phyloP scores from a whole-genome alignment of 208 protist species.

The Acanthamoeba lugdunensis region DNA sequence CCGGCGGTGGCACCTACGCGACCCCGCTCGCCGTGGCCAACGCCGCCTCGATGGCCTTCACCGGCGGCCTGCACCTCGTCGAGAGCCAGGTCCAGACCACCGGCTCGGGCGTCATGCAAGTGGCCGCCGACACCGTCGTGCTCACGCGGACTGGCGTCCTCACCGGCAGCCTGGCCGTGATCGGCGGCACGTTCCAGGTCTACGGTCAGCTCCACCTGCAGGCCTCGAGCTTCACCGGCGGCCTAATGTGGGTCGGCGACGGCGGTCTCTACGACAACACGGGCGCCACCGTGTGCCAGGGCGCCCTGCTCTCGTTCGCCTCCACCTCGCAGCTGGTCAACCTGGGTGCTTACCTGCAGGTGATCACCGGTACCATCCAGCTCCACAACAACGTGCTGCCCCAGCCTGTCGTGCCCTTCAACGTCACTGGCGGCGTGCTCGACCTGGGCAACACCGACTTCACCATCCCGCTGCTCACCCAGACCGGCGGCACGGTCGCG shows the following conservation, averaged over 20 bases:
- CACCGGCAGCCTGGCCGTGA: background rate
- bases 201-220: slow-evolving; percentile 33
- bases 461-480: slow-evolving; percentile 47
- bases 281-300: slow-evolving; percentile 47
- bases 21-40: slow-evolving; percentile 17
- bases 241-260: slow-evolving; percentile 50
- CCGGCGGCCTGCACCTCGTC: slow-evolving; percentile 12
- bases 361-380: slow-evolving; percentile 18
- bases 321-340: slow-evolving; percentile 32
- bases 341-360: slow-evolving; percentile 40
- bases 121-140: background rate
- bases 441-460: slow-evolving; percentile 67
- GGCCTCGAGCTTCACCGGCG: slow-evolving; percentile 45
- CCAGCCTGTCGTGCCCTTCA: slow-evolving; percentile 41
- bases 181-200: slow-evolving; percentile 24
- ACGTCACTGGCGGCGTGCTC: slow-evolving; percentile 54
- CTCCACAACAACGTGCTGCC: slow-evolving; percentile 63
- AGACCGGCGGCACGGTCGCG: slow-evolving; percentile 34
- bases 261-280: slow-evolving; percentile 60
- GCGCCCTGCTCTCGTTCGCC: slow-evolving; percentile 29
- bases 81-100: background rate
- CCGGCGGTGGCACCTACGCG: slow-evolving; percentile 17
- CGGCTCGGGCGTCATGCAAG: background rate
- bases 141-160: background rate
- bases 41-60: slow-evolving; percentile 9